Conservation (phyloP, 2,329 filamentous ascomycete genomes). For the Periglandula ipomoeae region DNA sequence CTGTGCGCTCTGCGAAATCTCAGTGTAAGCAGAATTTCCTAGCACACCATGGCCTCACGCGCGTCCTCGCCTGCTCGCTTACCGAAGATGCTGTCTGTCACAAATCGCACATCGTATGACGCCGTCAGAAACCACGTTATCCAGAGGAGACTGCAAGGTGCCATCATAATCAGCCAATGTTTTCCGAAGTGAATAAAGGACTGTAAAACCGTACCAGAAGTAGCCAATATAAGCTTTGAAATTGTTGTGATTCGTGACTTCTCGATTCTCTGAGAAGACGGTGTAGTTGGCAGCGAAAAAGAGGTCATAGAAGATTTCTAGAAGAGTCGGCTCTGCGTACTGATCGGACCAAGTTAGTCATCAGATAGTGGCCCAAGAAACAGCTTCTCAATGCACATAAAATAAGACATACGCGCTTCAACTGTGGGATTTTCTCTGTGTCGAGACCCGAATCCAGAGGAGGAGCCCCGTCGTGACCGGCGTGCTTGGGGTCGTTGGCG, state of each 20-base stretch:
- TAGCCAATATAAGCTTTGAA: conserved; percentile 28
- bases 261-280: conserved; percentile 37
- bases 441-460: neutral
- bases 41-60: too few relatives aligned
- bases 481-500: neutral
- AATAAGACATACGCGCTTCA: conserved; percentile 16
- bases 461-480: neutral
- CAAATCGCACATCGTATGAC: conserved; percentile 58
- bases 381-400: neutral
- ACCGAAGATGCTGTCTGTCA: conserved; percentile 53
- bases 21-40: neutral
- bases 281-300: conserved; percentile 51
- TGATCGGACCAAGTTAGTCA: conserved; percentile 7
- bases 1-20: conserved; percentile 35
- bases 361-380: neutral
- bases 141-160: conserved; percentile 46
- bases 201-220: conserved; percentile 19
- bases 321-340: conserved; percentile 26
- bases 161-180: neutral
- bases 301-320: conserved; percentile 30
- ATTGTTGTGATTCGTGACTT: conserved; percentile 21
- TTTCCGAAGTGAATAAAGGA: neutral
- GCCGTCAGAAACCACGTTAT: conserved; percentile 59
- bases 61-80: neutral
- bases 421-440: conserved; percentile 14